A percentile compares a stretch with the other conserved stretches of the same genome.
These are phyloP conservation scores for Solanum ossicruentum DNA, from an alignment of 257 asterid genomes.

Conservation along the genomic window DNA sequence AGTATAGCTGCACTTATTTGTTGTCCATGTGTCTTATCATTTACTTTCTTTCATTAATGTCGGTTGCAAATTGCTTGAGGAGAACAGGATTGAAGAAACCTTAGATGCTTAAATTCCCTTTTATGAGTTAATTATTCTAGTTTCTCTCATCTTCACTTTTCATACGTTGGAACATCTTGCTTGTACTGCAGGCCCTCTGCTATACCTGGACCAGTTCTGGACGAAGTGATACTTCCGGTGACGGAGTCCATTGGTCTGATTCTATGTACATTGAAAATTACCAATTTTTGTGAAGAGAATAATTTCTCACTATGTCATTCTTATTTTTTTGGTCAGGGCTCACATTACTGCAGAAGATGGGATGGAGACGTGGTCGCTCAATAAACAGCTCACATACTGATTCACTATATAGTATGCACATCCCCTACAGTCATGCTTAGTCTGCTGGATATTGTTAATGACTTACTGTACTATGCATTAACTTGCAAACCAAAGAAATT, in stretches of 20 bases:
- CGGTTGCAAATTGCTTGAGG: neutral
- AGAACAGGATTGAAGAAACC: neutral
- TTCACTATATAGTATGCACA: slow-evolving; percentile 45
- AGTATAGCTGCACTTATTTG: neutral
- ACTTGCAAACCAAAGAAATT: neutral
- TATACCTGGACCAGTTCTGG: slow-evolving; percentile 95
- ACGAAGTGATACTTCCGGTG: slow-evolving; percentile 68
- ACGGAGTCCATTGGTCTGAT: slow-evolving; percentile 76
- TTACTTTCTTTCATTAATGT: neutral
- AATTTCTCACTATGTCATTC: neutral
- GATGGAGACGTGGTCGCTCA: slow-evolving; percentile 93
- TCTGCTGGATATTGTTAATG: neutral
- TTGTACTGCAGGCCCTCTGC: slow-evolving; percentile 56
- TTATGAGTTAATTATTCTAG: neutral
- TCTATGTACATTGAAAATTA: neutral
- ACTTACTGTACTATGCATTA: neutral
- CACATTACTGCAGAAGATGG: slow-evolving; percentile 85
- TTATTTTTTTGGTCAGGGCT: slow-evolving; percentile 40
- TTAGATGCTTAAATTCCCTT: neutral
- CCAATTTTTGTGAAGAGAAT: neutral
- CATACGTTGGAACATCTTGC: neutral
- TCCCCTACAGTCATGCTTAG: neutral
- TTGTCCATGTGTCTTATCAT: neutral
- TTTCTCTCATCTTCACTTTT: neutral
- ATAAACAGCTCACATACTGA: slow-evolving; percentile 49